Evolutionary conservation across 345 rosid species (phyloP).

Genomic region (Sisymbrium altissimum): DNA sequence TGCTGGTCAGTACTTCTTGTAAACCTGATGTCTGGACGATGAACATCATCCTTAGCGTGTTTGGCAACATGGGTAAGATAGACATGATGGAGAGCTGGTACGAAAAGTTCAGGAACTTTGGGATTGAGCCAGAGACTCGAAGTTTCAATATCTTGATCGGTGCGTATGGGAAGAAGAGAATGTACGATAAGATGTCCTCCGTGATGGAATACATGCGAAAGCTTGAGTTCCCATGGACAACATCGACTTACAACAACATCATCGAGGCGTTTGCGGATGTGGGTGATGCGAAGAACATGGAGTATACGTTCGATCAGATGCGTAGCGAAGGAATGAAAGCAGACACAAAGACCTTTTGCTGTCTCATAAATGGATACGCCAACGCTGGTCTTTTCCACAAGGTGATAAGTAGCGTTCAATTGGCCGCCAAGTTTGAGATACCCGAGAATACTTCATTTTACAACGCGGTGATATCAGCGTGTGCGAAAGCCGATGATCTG

Average conservation of each 20-base stretch:
- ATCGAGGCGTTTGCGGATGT: slow-evolving; percentile 88
- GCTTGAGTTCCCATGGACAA: slow-evolving; percentile 89
- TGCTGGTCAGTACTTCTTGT: slow-evolving; percentile 58
- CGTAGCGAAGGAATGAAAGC: slow-evolving; percentile 75
- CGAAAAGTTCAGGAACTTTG: slow-evolving; percentile 73
- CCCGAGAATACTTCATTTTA: slow-evolving; percentile 63
- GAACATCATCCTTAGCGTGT: slow-evolving; percentile 76
- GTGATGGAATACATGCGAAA: slow-evolving; percentile 95
- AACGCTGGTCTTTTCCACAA: slow-evolving; percentile 80
- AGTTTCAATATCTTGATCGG: slow-evolving; percentile 85
- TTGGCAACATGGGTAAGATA: slow-evolving; percentile 79
- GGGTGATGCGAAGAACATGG: slow-evolving; percentile 89
- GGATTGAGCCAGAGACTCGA: slow-evolving; percentile 82
- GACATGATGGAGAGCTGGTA: slow-evolving; percentile 93
- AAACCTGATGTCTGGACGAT: slow-evolving; percentile 96
- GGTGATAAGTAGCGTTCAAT: slow-evolving; percentile 60
- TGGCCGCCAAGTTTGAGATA: slow-evolving; percentile 77
- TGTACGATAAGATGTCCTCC: slow-evolving; percentile 90
- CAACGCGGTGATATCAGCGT: slow-evolving; percentile 71
- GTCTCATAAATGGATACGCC: slow-evolving; percentile 77
- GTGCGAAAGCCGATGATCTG: slow-evolving; percentile 74
- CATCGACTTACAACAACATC: slow-evolving; percentile 81
- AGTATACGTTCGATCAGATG: slow-evolving; percentile 84
- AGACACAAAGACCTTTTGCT: slow-evolving; percentile 84
- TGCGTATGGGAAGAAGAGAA: slow-evolving; percentile 78